Evolutionary conservation across 169 alveolate species (phyloP), one percentile per base, ranked within the genome.

Genomic region (Eimeria brunetti): DNA sequence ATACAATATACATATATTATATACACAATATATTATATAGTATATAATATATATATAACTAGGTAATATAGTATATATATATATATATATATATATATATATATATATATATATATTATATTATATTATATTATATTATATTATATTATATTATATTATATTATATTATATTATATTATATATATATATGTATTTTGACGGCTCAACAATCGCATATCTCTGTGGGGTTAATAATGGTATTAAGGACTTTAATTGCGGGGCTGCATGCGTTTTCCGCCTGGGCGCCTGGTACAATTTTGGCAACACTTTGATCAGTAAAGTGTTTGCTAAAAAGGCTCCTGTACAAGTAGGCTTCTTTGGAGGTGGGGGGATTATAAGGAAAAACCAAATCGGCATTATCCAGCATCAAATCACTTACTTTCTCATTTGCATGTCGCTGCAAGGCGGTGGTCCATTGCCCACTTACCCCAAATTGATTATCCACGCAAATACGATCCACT

Each of bases 401-500:
- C 86, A 75, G 44, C 81, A 69, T 58, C 33, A 18, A 18, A 30
- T 49, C 64, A 0, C 88, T 58, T 62, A 94, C 85, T 8, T 27
- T 64, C 73, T 49, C 53, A 44, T 94, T 90, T 44, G 95, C 94
- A 41, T 53, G 53, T 11, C 20, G 94, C 96, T 92, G 73, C 84
- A 96, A 89, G 46, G 94, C 94, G 73, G 94, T 96, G 16, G 91
- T 96, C 97, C 97, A 96, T 36, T 69, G 41, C 80, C 83, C 83
- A 33, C 96, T 94, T 51, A 94, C 97, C 4, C 96, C 97, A 44
- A 94, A 96, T 67, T 56, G 88, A 76, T 44, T n/a, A 18, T 49
- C 81, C 3, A 69, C 62, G 76, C 53, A 27, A 30, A 90, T 64
- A 14, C 99, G 96, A 98, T 98, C 98, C 14, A 98, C 76, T 4